A percentile compares a stretch with the other conserved stretches of the same genome.
Conservation (phyloP, 345 rosid species). For the Citrus unshiu region DNA sequence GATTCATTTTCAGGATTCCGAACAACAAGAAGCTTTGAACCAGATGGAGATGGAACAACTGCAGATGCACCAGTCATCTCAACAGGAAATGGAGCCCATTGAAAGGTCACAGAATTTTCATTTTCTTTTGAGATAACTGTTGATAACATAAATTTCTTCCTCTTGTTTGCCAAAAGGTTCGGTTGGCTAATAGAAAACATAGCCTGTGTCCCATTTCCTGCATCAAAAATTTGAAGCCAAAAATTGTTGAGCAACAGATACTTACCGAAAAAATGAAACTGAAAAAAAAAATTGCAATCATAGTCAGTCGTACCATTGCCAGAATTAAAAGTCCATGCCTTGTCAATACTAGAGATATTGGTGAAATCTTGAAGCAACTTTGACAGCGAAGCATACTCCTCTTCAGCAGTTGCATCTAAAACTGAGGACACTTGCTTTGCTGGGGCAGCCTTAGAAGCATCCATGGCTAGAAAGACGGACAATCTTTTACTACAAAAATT, state of each 20-base stretch:
- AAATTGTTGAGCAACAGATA: background rate
- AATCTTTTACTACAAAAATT: conserved; percentile 24
- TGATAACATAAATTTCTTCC: conserved; percentile 53
- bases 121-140: conserved; percentile 45
- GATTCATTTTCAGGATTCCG: conserved; percentile 78
- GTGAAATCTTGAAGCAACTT: conserved; percentile 68
- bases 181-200: conserved; percentile 82
- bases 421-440: conserved; percentile 39
- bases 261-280: background rate
- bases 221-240: conserved; percentile 15
- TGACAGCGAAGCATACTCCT: conserved; percentile 66
- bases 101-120: conserved; percentile 39
- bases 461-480: conserved; percentile 41
- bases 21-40: conserved; percentile 70
- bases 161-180: conserved; percentile 75
- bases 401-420: conserved; percentile 51
- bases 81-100: conserved; percentile 82
- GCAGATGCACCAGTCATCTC: conserved; percentile 74
- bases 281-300: background rate
- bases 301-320: conserved; percentile 35
- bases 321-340: conserved; percentile 74
- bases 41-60: conserved; percentile 79
- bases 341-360: conserved; percentile 58
- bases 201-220: conserved; percentile 55
- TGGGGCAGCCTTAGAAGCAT: conserved; percentile 34